Base-by-base conservation (phyloP, 2,329 filamentous ascomycete genomes). In the Epichloe elymi region DNA sequence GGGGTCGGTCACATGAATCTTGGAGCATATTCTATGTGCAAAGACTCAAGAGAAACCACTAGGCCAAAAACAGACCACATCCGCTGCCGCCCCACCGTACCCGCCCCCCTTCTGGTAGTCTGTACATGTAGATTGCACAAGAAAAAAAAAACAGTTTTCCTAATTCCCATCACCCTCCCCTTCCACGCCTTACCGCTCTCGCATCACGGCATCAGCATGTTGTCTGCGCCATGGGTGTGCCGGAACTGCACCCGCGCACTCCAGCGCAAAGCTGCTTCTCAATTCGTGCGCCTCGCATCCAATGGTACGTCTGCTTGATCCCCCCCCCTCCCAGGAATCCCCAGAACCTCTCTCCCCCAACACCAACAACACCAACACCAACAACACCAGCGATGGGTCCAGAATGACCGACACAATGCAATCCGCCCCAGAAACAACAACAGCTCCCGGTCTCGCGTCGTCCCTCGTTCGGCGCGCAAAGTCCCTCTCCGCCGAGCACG, bases 401-500 rank as follows among this genome's bases (percentile, higher is more conserved):
- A 3, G 26, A 30, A 30, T 30, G 26, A 30, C 26, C 26, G 26
- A 30, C 26, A 11, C 26, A 11, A 4, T 11, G 10, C 10, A 11
- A 10, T 10, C 26, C 26, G 11, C 26, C 26, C 8, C 26, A 30
- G 26, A 30, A 19, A 8, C 43, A 17, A 8, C 43, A 5, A 17
- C n/a, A 40, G 45, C 57, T 37, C 60, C 60, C 37, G 58, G 61
- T 12, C 69, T 80, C 20, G 76, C 79, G 0, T 68, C 72, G 10
- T 73, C 74, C 41, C 73, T 86, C 49, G 73, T 86, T 52, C 70
- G 74, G 41, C 76, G 82, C 55, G 82, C 82, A 8, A 72, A 74
- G 35, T 71, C 70, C 53, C 67, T 85, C 43, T 70, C 78, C 0
- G 67, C 67, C 56, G 82, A 86, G 57, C 75, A 85, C 59, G 70